These are phyloP conservation scores for Teunomyces stri DNA, from an alignment of 805 yeast species.

Conservation along the genomic window DNA sequence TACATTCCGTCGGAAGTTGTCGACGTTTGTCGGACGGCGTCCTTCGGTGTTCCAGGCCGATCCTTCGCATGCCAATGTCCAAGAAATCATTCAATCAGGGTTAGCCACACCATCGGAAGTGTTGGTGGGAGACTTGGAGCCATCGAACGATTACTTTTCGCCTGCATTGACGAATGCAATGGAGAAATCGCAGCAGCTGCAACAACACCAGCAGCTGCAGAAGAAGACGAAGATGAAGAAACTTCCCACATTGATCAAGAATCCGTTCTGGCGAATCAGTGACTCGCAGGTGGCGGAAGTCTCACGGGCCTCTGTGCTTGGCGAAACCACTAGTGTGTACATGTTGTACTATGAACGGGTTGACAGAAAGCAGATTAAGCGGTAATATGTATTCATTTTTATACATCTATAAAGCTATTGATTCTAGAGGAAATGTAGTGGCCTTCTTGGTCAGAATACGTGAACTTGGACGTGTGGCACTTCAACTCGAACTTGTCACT, in stretches of 20 bases:
- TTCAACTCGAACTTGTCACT: slow-evolving; percentile 14
- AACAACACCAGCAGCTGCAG: background rate
- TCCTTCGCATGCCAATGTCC: slow-evolving; percentile 32
- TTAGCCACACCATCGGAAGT: slow-evolving; percentile 42
- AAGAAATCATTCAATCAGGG: slow-evolving; percentile 40
- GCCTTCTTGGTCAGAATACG: slow-evolving; percentile 9
- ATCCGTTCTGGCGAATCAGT: slow-evolving; percentile 83
- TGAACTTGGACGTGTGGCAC: slow-evolving; percentile 12
- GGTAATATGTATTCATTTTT: background rate
- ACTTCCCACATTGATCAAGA: slow-evolving; percentile 51
- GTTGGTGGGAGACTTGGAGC: slow-evolving; percentile 28
- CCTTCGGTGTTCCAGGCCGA: slow-evolving; percentile 41
- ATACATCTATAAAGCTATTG: too few species aligned
- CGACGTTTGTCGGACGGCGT: slow-evolving; percentile 41
- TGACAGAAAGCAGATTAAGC: slow-evolving; percentile 18
- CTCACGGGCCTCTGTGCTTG: slow-evolving; percentile 53
- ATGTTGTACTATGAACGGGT: slow-evolving; percentile 76
- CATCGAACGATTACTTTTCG: slow-evolving; percentile 25
- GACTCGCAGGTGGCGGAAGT: slow-evolving; percentile 71
- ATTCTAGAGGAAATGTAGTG: background rate
- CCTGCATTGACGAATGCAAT: slow-evolving; percentile 7
- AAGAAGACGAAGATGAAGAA: slow-evolving; percentile 45
- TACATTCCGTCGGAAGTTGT: slow-evolving; percentile 31
- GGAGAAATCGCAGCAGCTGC: background rate
- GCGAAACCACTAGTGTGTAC: slow-evolving; percentile 76